Evolutionary conservation across 2,329 filamentous ascomycete genomes (phyloP).

Genomic region (Penicillium frequentans): DNA sequence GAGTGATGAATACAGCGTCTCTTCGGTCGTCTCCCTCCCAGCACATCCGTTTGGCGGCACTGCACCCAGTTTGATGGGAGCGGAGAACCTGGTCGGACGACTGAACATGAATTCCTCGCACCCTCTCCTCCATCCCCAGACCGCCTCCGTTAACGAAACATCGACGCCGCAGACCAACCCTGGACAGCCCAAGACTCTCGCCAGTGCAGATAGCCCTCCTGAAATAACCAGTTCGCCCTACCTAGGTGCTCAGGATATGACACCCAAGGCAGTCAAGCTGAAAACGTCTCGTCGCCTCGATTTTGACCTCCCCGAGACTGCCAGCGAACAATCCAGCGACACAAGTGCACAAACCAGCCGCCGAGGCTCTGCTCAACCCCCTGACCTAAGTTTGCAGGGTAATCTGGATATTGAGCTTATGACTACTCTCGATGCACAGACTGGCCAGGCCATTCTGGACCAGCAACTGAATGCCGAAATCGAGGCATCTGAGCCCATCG

Average conservation of each 20-base stretch:
- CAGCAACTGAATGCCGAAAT: constrained; percentile 17
- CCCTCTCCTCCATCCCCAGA: constrained; percentile 31
- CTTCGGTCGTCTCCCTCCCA: constrained; percentile 40
- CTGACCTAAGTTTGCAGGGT: constrained; percentile 8
- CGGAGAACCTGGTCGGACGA: constrained; percentile 49
- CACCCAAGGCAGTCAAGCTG: constrained; percentile 33
- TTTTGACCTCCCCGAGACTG: constrained; percentile 39
- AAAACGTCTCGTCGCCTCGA: constrained; percentile 40
- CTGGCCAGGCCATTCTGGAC: constrained; percentile 34
- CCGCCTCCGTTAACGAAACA: constrained; percentile 28
- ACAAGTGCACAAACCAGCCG: constrained; percentile 14
- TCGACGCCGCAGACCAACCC: constrained; percentile 35
- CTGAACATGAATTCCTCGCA: constrained; percentile 49
- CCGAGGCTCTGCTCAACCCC: background rate
- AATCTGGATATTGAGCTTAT: constrained; percentile 39
- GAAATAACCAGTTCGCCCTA: background rate
- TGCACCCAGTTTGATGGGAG: constrained; percentile 49
- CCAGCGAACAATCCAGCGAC: constrained; percentile 35
- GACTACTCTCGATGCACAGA: constrained; percentile 45
- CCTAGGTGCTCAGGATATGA: constrained; percentile 25
- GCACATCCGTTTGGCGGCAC: constrained; percentile 36
- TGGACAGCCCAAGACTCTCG: constrained; percentile 24
- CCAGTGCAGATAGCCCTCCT: constrained; percentile 14
- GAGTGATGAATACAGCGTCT: constrained; percentile 36
- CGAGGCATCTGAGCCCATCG: constrained; percentile 20